These are phyloP conservation scores for Xylariaceae sp. DNA, from an alignment of 2,329 filamentous ascomycete species.

Conservation along the genomic window DNA sequence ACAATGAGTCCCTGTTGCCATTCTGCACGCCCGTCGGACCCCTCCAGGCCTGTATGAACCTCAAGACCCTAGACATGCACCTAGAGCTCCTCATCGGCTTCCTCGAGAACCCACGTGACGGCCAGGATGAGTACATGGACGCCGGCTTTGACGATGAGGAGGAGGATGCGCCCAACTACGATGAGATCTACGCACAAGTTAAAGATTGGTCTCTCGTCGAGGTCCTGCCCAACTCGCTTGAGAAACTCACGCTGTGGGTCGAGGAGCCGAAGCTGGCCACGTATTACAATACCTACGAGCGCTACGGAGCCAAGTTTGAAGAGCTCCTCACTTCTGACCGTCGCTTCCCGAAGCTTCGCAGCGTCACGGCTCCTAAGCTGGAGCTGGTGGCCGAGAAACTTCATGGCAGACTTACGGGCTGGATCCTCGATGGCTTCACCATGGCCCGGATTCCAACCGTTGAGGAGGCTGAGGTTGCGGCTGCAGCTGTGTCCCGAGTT, in stretches of 20 bases:
- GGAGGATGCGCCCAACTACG: background rate
- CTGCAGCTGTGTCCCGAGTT: no score
- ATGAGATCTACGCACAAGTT: background rate
- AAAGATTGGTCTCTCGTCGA: constrained; percentile 16
- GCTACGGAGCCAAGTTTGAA: constrained; percentile 21
- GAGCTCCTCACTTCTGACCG: background rate
- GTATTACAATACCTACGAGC: constrained; percentile 19
- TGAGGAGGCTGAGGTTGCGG: no score
- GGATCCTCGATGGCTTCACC: no score
- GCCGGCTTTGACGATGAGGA: background rate
- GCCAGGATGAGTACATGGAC: background rate
- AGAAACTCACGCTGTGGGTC: constrained; percentile 1
- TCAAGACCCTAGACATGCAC: constrained; percentile 13
- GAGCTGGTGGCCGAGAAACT: background rate
- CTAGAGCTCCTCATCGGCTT: constrained; percentile 24
- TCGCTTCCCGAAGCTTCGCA: background rate
- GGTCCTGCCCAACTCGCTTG: constrained; percentile 8
- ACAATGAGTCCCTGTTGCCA: background rate
- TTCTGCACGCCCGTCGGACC: background rate
- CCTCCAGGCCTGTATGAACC: background rate
- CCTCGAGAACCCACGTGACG: background rate
- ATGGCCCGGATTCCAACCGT: no score
- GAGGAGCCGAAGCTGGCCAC: background rate
- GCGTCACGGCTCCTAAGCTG: background rate
- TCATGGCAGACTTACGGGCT: background rate